Conservation (phyloP, 768 basidiomycete genomes). For the Kwoniella shandongensis region DNA sequence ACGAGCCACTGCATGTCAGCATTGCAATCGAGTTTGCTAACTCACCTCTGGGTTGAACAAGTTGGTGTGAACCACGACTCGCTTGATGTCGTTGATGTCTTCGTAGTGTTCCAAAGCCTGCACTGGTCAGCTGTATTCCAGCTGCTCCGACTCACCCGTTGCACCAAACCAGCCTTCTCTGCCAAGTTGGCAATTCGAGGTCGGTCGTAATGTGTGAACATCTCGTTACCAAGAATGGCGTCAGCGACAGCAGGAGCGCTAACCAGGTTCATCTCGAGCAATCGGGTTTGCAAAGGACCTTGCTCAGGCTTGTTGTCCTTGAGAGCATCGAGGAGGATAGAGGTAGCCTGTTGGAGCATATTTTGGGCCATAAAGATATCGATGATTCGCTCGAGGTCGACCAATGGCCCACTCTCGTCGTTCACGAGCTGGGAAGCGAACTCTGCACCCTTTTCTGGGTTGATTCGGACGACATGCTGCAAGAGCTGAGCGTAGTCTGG, state of each 20-base stretch:
- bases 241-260: conserved; percentile 98
- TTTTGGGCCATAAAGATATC: conserved; percentile 99
- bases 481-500: conserved; percentile 90
- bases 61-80: conserved; percentile 88
- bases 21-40: conserved; percentile 13
- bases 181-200: conserved; percentile 96
- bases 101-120: conserved; percentile 98
- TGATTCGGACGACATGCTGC: conserved; percentile 93
- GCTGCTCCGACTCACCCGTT: conserved; percentile 64
- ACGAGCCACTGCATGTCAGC: conserved; percentile 75
- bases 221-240: conserved; percentile 96
- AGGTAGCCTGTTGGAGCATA: conserved; percentile 98
- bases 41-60: conserved; percentile 78
- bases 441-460: conserved; percentile 96
- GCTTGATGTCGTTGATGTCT: conserved; percentile 97
- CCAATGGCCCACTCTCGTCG: conserved; percentile 85
- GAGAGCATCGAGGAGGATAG: conserved; percentile 92
- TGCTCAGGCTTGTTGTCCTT: conserved; percentile 99
- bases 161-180: conserved; percentile 94
- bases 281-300: conserved; percentile 88
- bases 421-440: conserved; percentile 94
- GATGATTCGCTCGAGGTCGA: conserved; percentile 92
- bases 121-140: conserved; percentile 18
- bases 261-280: conserved; percentile 95
- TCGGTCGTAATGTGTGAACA: conserved; percentile 95